Conservation (phyloP, 805 yeast genomes). For the Ogataea chonburiensis region DNA sequence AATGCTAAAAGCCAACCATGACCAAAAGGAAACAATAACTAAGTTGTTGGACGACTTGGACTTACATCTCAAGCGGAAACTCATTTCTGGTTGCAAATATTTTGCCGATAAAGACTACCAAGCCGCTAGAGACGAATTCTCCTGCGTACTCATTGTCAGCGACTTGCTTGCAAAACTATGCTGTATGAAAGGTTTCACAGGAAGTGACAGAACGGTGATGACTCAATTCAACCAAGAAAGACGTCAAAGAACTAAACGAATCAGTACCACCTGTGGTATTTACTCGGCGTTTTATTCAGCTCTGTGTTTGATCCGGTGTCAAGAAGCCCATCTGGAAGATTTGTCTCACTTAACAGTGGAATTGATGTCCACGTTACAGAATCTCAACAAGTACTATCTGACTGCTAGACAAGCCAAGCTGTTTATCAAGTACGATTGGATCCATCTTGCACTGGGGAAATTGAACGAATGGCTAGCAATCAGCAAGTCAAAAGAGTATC, state of each 20-base stretch:
- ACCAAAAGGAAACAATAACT: slow-evolving; percentile 4
- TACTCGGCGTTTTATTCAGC: slow-evolving; percentile 13
- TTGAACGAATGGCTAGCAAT: slow-evolving; percentile 18
- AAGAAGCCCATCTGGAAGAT: slow-evolving; percentile 5
- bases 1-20: slow-evolving; percentile 7
- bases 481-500: slow-evolving; percentile 8
- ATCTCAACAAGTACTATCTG: slow-evolving; percentile 13
- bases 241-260: slow-evolving; percentile 4
- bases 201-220: slow-evolving; percentile 11
- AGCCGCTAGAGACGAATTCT: slow-evolving; percentile 3
- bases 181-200: slow-evolving; percentile 15
- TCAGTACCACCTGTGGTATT: slow-evolving; percentile 12
- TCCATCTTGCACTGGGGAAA: slow-evolving; percentile 17
- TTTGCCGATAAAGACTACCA: slow-evolving; percentile 11
- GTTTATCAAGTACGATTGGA: slow-evolving; percentile 16
- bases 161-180: slow-evolving; percentile 14
- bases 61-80: slow-evolving; percentile 8
- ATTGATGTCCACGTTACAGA: slow-evolving; percentile 12
- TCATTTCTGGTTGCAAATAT: slow-evolving; percentile 10
- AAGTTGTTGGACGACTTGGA: slow-evolving; percentile 14
- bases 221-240: slow-evolving; percentile 5
- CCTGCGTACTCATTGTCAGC: slow-evolving; percentile 9
- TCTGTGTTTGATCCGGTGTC: slow-evolving; percentile 4
- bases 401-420: slow-evolving; percentile 8
- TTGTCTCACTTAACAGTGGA: slow-evolving; percentile 6